phyloP scores from a whole-genome alignment of 2,329 filamentous ascomycete species.

The Claviceps digitariae region DNA sequence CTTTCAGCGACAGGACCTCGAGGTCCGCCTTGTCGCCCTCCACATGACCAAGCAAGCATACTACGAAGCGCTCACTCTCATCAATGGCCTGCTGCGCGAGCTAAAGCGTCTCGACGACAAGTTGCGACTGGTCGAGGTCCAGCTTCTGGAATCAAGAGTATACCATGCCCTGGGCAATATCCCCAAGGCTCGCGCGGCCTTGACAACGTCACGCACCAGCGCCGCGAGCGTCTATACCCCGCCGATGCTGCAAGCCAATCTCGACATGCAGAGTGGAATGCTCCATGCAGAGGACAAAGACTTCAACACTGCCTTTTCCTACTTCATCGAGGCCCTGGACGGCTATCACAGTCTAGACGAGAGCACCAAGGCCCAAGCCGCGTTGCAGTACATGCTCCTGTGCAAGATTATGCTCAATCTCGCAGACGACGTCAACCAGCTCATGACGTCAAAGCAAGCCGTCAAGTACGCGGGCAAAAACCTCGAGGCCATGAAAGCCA shows the following conservation, averaged over 20 bases:
- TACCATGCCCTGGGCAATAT: slow-evolving; percentile 97
- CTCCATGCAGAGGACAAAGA: slow-evolving; percentile 97
- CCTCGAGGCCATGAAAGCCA: slow-evolving; percentile 97
- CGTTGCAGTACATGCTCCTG: slow-evolving; percentile 96
- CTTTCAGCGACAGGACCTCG: slow-evolving; percentile 95
- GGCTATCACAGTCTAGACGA: slow-evolving; percentile 93
- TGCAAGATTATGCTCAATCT: slow-evolving; percentile 99
- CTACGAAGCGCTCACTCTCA: slow-evolving; percentile 91
- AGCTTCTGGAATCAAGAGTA: slow-evolving; percentile 89
- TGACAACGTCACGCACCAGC: slow-evolving; percentile 87
- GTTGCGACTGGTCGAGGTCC: slow-evolving; percentile 92
- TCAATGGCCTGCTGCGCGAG: slow-evolving; percentile 91
- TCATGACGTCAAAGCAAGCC: slow-evolving; percentile 93
- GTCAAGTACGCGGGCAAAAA: slow-evolving; percentile 92
- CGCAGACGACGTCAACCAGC: slow-evolving; percentile 85
- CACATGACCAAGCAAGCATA: slow-evolving; percentile 97
- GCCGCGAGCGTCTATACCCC: slow-evolving; percentile 96
- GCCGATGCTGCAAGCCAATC: slow-evolving; percentile 81
- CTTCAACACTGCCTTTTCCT: slow-evolving; percentile 97
- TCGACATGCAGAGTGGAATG: slow-evolving; percentile 99
- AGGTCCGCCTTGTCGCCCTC: slow-evolving; percentile 83
- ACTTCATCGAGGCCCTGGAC: slow-evolving; percentile 98
- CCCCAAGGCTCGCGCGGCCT: slow-evolving; percentile 83
- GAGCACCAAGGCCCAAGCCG: slow-evolving; percentile 77
- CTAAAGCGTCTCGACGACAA: slow-evolving; percentile 98